These are phyloP conservation scores for Murraya paniculata DNA, from an alignment of 345 rosid species.

Conservation along the genomic window DNA sequence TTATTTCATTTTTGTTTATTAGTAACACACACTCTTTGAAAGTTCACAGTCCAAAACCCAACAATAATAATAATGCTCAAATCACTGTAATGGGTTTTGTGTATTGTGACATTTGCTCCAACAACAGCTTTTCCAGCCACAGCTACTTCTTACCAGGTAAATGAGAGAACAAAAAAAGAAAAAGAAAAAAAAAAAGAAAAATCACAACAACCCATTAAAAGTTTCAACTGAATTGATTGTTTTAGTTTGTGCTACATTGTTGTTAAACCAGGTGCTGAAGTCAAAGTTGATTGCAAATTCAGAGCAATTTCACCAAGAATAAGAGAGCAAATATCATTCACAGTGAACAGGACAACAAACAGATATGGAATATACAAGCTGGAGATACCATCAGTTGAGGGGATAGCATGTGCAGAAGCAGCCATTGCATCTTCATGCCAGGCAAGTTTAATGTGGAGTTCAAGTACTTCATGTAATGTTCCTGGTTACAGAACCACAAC, in stretches of 20 bases:
- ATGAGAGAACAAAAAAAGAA: no score
- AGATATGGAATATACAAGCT: constrained; percentile 71
- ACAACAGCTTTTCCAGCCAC: constrained; percentile 89
- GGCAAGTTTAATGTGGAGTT: constrained; percentile 64
- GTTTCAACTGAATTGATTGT: not conserved
- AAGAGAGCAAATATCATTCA: constrained; percentile 58
- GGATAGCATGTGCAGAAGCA: constrained; percentile 66
- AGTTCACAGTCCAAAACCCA: constrained; percentile 24
- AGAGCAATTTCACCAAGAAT: constrained; percentile 56
- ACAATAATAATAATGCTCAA: constrained; percentile 30
- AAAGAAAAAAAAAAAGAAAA: no score
- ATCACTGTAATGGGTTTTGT: constrained; percentile 87
- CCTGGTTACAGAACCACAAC: constrained; percentile 80
- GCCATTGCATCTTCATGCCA: constrained; percentile 64
- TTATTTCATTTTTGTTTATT: constrained; percentile 34
- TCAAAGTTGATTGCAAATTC: constrained; percentile 76
- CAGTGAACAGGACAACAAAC: constrained; percentile 88
- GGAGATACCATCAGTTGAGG: constrained; percentile 73
- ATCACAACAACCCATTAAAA: not conserved
- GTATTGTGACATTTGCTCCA: constrained; percentile 95
- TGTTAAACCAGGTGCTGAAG: constrained; percentile 65
- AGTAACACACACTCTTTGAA: constrained; percentile 33
- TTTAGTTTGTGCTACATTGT: not conserved
- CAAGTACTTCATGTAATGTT: constrained; percentile 60
- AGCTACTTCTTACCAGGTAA: constrained; percentile 97